These are phyloP conservation scores for Trichoderma atroviride DNA, from an alignment of 2,329 filamentous ascomycete species.

Conservation along the genomic window DNA sequence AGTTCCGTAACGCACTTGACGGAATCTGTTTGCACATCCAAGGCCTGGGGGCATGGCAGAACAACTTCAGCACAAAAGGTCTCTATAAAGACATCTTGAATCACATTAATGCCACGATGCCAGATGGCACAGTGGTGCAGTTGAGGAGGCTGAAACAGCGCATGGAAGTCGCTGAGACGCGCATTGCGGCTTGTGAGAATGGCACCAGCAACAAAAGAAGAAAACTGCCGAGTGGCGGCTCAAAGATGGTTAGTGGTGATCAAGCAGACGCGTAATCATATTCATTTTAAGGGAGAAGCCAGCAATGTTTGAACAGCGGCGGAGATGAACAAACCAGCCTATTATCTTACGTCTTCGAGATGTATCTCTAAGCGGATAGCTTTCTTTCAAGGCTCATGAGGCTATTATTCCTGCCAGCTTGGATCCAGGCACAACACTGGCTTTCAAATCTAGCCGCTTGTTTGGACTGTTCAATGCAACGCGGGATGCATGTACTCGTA, in stretches of 20 bases:
- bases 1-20: background rate
- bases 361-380: background rate
- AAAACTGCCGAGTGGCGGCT: constrained; percentile 10
- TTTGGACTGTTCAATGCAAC: background rate
- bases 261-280: background rate
- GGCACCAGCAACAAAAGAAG: constrained; percentile 16
- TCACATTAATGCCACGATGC: constrained; percentile 39
- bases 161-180: background rate
- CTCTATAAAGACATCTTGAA: constrained; percentile 47
- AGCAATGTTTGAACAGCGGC: background rate
- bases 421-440: background rate
- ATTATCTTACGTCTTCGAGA: background rate
- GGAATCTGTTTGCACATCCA: constrained; percentile 32
- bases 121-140: constrained; percentile 30
- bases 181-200: background rate
- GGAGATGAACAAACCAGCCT: background rate
- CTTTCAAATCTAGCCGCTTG: background rate
- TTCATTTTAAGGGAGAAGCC: background rate
- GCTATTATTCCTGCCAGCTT: background rate
- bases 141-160: constrained; percentile 28
- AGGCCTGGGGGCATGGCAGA: constrained; percentile 51
- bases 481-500: background rate
- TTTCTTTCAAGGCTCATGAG: background rate
- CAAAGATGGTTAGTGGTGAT: constrained; percentile 4
- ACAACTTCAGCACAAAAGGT: constrained; percentile 50